Percentiles rank a stretch among this genome's conserved stretches.
These are phyloP conservation scores for Annona squamosa DNA, from an alignment of 164 flowering plant species.

Conservation along the genomic window DNA sequence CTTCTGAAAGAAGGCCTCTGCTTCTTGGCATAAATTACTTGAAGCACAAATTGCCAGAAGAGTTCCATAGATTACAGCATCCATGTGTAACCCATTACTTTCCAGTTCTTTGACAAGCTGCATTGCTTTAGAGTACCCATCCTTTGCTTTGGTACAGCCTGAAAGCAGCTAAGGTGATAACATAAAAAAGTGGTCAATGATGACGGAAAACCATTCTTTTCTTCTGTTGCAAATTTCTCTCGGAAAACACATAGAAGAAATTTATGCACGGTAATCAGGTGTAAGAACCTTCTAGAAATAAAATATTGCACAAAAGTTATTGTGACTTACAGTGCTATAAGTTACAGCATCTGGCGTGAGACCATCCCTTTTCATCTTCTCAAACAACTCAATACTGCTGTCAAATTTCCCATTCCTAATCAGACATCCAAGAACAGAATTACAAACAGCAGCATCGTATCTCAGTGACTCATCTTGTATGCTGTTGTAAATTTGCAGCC, in stretches of 20 bases:
- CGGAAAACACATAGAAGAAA: not conserved
- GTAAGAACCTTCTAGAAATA: not conserved
- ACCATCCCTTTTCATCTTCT: slow-evolving; percentile 78
- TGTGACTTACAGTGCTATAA: slow-evolving; percentile 66
- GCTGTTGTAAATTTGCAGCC: slow-evolving; percentile 55
- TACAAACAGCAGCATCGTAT: slow-evolving; percentile 57
- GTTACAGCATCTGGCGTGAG: slow-evolving; percentile 69
- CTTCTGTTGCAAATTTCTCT: not conserved
- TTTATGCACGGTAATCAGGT: not conserved
- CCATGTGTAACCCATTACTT: slow-evolving; percentile 48
- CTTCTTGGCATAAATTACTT: slow-evolving; percentile 55
- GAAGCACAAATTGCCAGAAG: slow-evolving; percentile 85
- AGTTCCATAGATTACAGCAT: slow-evolving; percentile 68
- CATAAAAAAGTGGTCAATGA: slow-evolving; percentile 10
- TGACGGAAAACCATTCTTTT: not conserved
- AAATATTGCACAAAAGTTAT: slow-evolving; percentile 2
- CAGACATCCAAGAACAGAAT: slow-evolving; percentile 70
- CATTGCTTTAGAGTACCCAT: slow-evolving; percentile 68
- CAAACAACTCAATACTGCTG: slow-evolving; percentile 52
- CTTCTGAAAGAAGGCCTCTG: slow-evolving; percentile 58
- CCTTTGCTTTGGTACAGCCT: slow-evolving; percentile 67
- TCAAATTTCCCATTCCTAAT: slow-evolving; percentile 61
- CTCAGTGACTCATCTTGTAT: slow-evolving; percentile 53
- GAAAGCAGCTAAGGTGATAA: slow-evolving; percentile 57
- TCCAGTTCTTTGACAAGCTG: slow-evolving; percentile 64